Base-by-base conservation (phyloP, 1,284 basidiomycete genomes). In the Stygiomarasmius scandens region DNA sequence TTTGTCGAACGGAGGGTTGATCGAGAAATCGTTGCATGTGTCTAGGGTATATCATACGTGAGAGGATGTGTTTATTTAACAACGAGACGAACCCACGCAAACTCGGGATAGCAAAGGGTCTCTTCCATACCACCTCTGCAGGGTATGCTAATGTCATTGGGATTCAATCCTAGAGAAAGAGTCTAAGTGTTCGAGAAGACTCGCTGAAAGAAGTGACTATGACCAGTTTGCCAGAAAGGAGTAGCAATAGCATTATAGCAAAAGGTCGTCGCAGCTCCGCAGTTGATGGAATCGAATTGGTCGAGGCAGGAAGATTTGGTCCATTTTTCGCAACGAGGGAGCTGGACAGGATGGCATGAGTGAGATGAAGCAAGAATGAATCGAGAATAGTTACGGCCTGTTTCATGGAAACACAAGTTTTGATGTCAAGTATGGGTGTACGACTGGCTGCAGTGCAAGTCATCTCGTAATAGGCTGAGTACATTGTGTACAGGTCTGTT, bases 101-200 rank as follows among this genome's bases (percentile, higher is more conserved):
- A 79, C 2, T 78, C 67, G 0, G 80, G 77, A 66, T 85, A 86
- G 61, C 83, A 86, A 2, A 77, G 63, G 2, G 70, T n/a, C n/a
- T n/a, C 11, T 3, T 34, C 60, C 10, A 71, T 52, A 34, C 69
- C 60, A 2, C 76, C 80, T 23, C 83, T 80, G 61, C 89, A 90
- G 48, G 73, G 66, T 66, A 79, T 79, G 61, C 81, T 84, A 48
- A 90, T 78, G 66, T 91, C 87, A 66, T 89, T 89, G 23, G 77
- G 77, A 60, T 85, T 86, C 61, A 66, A 68, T 27, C 73, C 77
- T 77, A 29, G 14, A 3, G n/a, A n/a, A n/a, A n/a, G n/a, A n/a
- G n/a, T n/a, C n/a, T n/a, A n/a, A n/a, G n/a, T n/a, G n/a, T n/a
- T n/a, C n/a, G n/a, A n/a, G n/a, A n/a, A n/a, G n/a, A n/a, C n/a